Evolutionary conservation across 257 asterid genomes (phyloP).

Genomic region (Salvia rosmarinus): DNA sequence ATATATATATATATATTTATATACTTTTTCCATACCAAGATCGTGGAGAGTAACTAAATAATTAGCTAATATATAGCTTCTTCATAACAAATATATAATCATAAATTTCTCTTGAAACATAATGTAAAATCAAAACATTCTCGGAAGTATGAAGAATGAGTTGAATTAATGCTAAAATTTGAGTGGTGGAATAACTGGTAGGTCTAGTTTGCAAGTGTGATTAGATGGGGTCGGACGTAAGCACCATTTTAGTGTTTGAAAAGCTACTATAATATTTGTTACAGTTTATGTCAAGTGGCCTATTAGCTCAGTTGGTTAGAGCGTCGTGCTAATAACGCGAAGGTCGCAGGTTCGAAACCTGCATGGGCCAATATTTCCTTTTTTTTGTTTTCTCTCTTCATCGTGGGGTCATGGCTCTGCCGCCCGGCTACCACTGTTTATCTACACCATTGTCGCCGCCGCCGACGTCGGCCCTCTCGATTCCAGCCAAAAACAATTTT

Average conservation of each 20-base stretch:
- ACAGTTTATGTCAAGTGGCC: slow-evolving; percentile 30
- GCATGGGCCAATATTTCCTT: slow-evolving; percentile 52
- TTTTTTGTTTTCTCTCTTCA: background rate
- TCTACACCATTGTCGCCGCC: no score
- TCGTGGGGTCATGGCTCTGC: no score
- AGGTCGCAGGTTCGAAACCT: slow-evolving; percentile 74
- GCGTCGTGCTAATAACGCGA: slow-evolving; percentile 78
- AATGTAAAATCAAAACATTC: background rate
- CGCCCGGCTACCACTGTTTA: no score
- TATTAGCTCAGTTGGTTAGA: slow-evolving; percentile 81
- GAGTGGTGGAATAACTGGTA: slow-evolving; percentile 19
- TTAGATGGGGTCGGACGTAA: slow-evolving; percentile 13
- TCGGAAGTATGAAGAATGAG: background rate
- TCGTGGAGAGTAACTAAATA: no score
- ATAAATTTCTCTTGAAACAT: no score
- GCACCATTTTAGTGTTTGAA: background rate
- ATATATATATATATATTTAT: no score
- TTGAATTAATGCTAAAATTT: background rate
- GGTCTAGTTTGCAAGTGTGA: slow-evolving; percentile 6
- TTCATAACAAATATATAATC: no score
- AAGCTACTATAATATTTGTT: no score
- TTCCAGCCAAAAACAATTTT: no score
- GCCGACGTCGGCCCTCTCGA: no score
- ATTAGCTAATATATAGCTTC: no score
- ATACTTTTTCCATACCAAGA: no score